These are phyloP conservation scores for Alternaria solani DNA, from an alignment of 2,329 filamentous ascomycete genomes.

Conservation along the genomic window DNA sequence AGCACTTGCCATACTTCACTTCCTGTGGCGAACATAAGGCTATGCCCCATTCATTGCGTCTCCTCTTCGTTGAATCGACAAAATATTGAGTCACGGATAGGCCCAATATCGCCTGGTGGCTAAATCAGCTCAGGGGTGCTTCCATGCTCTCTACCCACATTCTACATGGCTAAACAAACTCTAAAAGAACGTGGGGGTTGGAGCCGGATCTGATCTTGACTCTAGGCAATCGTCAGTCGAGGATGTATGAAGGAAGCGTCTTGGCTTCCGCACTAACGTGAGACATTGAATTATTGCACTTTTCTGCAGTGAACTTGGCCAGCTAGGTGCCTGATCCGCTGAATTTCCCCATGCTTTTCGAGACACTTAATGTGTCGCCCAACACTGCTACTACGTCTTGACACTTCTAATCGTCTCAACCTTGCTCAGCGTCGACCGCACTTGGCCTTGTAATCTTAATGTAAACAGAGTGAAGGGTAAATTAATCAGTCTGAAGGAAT, in stretches of 20 bases:
- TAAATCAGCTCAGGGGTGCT: too few species aligned
- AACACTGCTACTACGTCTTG: conserved; percentile 7
- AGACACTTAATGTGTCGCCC: conserved; percentile 30
- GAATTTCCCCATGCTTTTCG: conserved; percentile 31
- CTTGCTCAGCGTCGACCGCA: not conserved
- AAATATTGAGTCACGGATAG: too few species aligned
- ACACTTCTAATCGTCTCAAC: not conserved
- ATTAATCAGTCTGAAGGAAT: not conserved
- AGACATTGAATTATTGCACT: conserved; percentile 43
- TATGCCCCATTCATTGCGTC: too few species aligned
- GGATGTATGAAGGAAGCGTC: not conserved
- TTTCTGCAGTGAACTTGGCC: conserved; percentile 25
- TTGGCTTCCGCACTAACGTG: conserved; percentile 8
- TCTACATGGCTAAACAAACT: conserved; percentile 31
- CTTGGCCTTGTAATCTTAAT: not conserved
- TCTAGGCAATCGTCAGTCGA: conserved; percentile 40
- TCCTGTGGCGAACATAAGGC: too few species aligned
- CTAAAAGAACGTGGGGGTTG: conserved; percentile 17
- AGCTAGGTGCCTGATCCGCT: conserved; percentile 31
- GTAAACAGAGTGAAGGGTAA: not conserved
- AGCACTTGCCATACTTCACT: too few species aligned
- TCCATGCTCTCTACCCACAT: conserved; percentile 29
- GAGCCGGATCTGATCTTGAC: conserved; percentile 21
- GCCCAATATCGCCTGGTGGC: too few species aligned
- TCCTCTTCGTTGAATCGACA: too few species aligned